Evolutionary conservation across 495 filamentous ascomycete species (phyloP).

Genomic region (Bombardia bombarda): DNA sequence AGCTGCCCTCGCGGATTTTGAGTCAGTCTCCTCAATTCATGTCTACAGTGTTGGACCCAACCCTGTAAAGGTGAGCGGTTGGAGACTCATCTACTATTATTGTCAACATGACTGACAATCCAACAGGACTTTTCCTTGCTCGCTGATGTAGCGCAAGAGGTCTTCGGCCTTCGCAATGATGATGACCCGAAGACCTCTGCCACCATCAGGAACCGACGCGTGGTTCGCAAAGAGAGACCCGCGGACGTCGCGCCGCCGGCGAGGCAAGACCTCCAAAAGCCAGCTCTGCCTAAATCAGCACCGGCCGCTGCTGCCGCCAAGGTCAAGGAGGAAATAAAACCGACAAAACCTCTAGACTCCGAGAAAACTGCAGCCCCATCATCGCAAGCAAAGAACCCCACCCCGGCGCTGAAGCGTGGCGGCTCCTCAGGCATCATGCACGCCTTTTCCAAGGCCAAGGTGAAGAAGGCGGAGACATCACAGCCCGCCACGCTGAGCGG

Average conservation of each 20-base stretch:
- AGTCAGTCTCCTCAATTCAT: constrained; percentile 66
- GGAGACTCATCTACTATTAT: not conserved
- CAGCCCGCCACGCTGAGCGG: constrained; percentile 32
- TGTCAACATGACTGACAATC: not conserved
- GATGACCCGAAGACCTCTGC: constrained; percentile 14
- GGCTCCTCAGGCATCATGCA: constrained; percentile 57
- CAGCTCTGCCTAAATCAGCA: constrained; percentile 10
- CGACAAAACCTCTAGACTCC: constrained; percentile 12
- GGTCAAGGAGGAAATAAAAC: constrained; percentile 29
- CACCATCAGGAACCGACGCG: constrained; percentile 28
- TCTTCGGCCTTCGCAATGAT: constrained; percentile 25
- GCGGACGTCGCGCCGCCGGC: not conserved
- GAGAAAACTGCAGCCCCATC: constrained; percentile 19
- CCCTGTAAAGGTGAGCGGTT: constrained; percentile 48
- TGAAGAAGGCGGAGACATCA: constrained; percentile 44
- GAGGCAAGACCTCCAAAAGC: constrained; percentile 5
- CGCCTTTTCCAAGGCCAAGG: constrained; percentile 72
- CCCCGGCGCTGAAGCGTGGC: constrained; percentile 48
- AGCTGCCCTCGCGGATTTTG: constrained; percentile 64
- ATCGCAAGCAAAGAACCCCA: constrained; percentile 30
- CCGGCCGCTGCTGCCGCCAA: constrained; percentile 12
- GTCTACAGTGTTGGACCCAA: constrained; percentile 77
- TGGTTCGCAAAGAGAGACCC: constrained; percentile 31
- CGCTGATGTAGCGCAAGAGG: constrained; percentile 61
- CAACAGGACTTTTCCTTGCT: constrained; percentile 61